Conservation (phyloP, 2,329 filamentous ascomycete genomes). For the Parascedosporium putredinis region DNA sequence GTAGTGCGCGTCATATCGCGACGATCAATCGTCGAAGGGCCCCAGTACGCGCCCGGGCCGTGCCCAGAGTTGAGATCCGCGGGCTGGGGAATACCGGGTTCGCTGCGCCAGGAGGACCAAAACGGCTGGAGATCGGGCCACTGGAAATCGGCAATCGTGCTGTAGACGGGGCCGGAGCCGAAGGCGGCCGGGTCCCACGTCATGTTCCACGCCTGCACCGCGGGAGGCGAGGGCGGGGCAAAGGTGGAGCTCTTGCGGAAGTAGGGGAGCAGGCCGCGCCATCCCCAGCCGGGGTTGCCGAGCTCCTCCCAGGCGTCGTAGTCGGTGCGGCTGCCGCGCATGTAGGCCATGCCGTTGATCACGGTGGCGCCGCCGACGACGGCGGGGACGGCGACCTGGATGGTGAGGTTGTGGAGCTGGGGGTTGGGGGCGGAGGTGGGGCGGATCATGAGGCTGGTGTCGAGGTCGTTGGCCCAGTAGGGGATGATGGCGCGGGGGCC, state of each 20-base stretch:
- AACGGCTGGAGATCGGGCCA: background rate
- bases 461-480: background rate
- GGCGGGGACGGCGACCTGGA: background rate
- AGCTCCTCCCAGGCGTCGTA: slow-evolving; percentile 17
- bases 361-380: slow-evolving; percentile 25
- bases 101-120: background rate
- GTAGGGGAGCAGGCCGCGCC: slow-evolving; percentile 16
- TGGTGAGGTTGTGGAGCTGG: slow-evolving; percentile 8
- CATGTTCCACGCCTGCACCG: background rate
- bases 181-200: background rate
- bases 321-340: slow-evolving; percentile 21
- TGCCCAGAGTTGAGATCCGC: slow-evolving; percentile 10
- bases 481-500: background rate
- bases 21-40: slow-evolving; percentile 18
- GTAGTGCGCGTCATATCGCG: slow-evolving; percentile 17
- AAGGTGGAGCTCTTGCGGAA: slow-evolving; percentile 13
- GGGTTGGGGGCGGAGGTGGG: slow-evolving; percentile 10
- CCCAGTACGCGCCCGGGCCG: slow-evolving; percentile 19
- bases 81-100: background rate
- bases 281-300: slow-evolving; percentile 17
- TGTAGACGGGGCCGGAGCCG: background rate
- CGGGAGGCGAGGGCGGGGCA: background rate
- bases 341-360: slow-evolving; percentile 24
- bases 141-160: background rate
- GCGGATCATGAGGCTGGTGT: background rate